Evolutionary conservation across 23 red algal genomes (phyloP).

Genomic region (Gracilariopsis chorda): DNA sequence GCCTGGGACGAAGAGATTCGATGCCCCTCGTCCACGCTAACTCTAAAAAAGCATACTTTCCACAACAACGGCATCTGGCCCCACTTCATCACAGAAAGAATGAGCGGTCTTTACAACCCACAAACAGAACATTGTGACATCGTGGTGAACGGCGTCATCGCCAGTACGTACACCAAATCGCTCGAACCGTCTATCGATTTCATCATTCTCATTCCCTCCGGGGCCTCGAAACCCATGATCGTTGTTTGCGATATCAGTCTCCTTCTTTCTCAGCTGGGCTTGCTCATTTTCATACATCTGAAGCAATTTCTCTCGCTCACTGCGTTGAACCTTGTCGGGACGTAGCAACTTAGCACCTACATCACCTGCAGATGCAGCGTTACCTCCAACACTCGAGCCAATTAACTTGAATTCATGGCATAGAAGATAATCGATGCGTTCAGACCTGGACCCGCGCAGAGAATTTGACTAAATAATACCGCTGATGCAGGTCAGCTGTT

Average conservation of each 20-base stretch:
- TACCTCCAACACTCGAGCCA: constrained; percentile 21
- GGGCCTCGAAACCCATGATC: background rate
- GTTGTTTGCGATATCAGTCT: background rate
- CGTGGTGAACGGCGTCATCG: constrained; percentile 47
- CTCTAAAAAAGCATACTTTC: constrained; percentile 79
- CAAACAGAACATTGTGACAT: constrained; percentile 75
- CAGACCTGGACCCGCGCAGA: constrained; percentile 77
- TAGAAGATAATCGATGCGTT: constrained; percentile 94
- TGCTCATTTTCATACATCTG: constrained; percentile 15
- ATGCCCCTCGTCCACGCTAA: constrained; percentile 96
- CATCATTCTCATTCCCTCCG: background rate
- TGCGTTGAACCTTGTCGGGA: constrained; percentile 80
- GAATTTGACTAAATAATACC: constrained; percentile 90
- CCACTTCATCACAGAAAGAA: background rate
- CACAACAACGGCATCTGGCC: constrained; percentile 28
- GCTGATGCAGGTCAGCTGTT: constrained; percentile 83
- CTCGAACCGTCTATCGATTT: background rate
- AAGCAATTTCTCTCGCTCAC: constrained; percentile 25
- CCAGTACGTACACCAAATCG: constrained; percentile 41
- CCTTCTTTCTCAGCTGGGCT: background rate
- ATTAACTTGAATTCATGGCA: constrained; percentile 83
- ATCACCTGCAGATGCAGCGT: constrained; percentile 17
- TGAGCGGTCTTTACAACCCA: constrained; percentile 65
- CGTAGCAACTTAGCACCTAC: constrained; percentile 59
- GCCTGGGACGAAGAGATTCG: constrained; percentile 21